phyloP scores from a whole-genome alignment of 1,139 yeast genomes.

The Kodamaea ohmeri region DNA sequence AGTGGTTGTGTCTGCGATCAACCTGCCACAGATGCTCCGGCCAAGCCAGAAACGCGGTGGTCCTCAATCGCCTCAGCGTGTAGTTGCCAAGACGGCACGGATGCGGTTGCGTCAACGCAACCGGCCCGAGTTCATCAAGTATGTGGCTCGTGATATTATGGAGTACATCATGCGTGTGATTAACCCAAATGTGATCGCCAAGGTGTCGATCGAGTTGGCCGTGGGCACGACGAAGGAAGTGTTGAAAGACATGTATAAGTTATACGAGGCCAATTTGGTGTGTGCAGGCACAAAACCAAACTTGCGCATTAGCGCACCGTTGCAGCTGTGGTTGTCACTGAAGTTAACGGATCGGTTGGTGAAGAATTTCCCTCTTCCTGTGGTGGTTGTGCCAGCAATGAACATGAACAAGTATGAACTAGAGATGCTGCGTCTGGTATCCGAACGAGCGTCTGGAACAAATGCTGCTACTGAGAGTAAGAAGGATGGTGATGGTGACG shows the following conservation, averaged over 20 bases:
- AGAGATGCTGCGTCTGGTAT: slow-evolving; percentile 19
- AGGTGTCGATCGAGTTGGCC: slow-evolving; percentile 60
- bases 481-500: slow-evolving; percentile 36
- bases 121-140: slow-evolving; percentile 34
- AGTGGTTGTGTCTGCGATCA: slow-evolving; percentile 50
- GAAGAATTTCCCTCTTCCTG: slow-evolving; percentile 64
- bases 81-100: slow-evolving; percentile 24
- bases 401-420: slow-evolving; percentile 49
- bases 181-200: slow-evolving; percentile 49
- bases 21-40: slow-evolving; percentile 14
- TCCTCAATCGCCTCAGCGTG: slow-evolving; percentile 17
- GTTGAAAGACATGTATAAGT: slow-evolving; percentile 56
- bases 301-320: slow-evolving; percentile 43
- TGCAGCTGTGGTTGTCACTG: slow-evolving; percentile 60
- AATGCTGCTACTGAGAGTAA: slow-evolving; percentile 18
- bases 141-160: slow-evolving; percentile 43
- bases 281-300: slow-evolving; percentile 59
- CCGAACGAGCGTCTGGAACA: slow-evolving; percentile 8
- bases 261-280: slow-evolving; percentile 65
- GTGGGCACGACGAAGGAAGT: slow-evolving; percentile 59
- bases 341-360: slow-evolving; percentile 63
- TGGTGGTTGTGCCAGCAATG: slow-evolving; percentile 63
- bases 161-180: slow-evolving; percentile 46
- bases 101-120: slow-evolving; percentile 33
- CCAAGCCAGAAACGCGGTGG: slow-evolving; percentile 5